Evolutionary conservation across 345 rosid species (phyloP).

Genomic region (Angophora floribunda): DNA sequence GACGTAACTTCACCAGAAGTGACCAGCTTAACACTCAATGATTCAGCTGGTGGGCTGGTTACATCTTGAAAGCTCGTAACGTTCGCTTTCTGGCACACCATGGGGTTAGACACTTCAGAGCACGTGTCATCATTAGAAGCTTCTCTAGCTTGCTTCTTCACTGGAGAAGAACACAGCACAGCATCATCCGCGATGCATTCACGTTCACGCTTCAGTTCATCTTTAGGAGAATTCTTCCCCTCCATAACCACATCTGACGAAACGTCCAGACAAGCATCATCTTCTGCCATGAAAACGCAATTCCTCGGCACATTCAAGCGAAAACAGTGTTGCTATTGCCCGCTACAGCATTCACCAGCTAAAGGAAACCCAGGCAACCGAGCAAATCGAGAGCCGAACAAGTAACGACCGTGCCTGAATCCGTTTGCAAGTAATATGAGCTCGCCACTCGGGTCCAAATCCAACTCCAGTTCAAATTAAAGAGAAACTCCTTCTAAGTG

Average conservation of each 20-base stretch:
- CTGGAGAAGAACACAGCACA: slow-evolving; percentile 21
- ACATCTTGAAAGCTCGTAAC: slow-evolving; percentile 36
- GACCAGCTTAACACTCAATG: slow-evolving; percentile 10
- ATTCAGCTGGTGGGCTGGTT: slow-evolving; percentile 34
- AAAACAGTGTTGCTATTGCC: background rate
- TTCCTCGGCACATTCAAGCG: background rate
- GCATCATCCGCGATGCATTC: slow-evolving; percentile 8
- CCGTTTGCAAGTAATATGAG: background rate
- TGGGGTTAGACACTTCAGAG: slow-evolving; percentile 84
- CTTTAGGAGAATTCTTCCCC: slow-evolving; percentile 10
- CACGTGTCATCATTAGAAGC: slow-evolving; percentile 57
- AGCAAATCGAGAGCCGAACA: background rate
- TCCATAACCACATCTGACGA: slow-evolving; percentile 10
- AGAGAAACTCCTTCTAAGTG: background rate
- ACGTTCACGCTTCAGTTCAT: slow-evolving; percentile 39
- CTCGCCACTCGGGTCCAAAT: background rate
- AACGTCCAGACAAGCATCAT: slow-evolving; percentile 28
- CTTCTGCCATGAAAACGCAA: slow-evolving; percentile 30
- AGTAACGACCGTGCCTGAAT: background rate
- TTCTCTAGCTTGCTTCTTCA: slow-evolving; percentile 61
- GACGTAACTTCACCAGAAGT: slow-evolving; percentile 29
- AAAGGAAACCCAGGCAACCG: background rate
- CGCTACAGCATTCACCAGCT: background rate
- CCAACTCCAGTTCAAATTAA: background rate
- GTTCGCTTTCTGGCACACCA: slow-evolving; percentile 45